Base-by-base conservation (phyloP, 805 yeast species). In the Teunomyces kruisii region DNA sequence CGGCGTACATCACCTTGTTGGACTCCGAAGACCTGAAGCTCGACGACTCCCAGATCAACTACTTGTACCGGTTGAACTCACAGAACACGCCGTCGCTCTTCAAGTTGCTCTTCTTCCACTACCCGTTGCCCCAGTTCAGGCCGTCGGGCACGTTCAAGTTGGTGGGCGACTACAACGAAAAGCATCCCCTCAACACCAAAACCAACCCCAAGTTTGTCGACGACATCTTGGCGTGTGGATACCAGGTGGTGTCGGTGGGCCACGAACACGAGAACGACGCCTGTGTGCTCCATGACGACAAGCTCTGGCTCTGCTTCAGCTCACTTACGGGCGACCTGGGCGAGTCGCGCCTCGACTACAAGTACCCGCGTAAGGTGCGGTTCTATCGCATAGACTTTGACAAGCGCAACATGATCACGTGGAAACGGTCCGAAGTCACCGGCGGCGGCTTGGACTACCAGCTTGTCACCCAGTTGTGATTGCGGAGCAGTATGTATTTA, bases 211-310 rank as follows among this genome's bases (percentile, higher is more conserved):
- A 59, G 36, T 55, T 67, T 41, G 58, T 59, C 42, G 61, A 62
- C 26, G 76, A 72, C 47, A 56, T 71, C 22, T 52, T 62, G 32
- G 57, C 58, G 38, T 58, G 67, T 39, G 69, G 69, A 7, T 70
- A 70, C 49, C 55, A 66, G 30, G 74, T 58, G 5, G 63, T 70
- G 0, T 59, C 67, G 6, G 75, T 69, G 4, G 74, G 75, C 6
- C 75, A 72, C 48, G 76, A 72, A 49, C 76, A 72, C 48, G 70
- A 65, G 36, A 72, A 72, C 48, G 76, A 71, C 45, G 74, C 71
- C 2, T 72, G 76, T 43, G 53, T 72, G 16, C 48, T 67, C 44
- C 43, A 39, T 17, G 37, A 47, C 12, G 36, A 48, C 16, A 50
- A 51, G 24, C 58, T 68, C 36, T 69, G 74, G 70, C 56, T 72